Evolutionary conservation across 768 basidiomycete species (phyloP).

Genomic region (Psilocybe subaeruginosa): DNA sequence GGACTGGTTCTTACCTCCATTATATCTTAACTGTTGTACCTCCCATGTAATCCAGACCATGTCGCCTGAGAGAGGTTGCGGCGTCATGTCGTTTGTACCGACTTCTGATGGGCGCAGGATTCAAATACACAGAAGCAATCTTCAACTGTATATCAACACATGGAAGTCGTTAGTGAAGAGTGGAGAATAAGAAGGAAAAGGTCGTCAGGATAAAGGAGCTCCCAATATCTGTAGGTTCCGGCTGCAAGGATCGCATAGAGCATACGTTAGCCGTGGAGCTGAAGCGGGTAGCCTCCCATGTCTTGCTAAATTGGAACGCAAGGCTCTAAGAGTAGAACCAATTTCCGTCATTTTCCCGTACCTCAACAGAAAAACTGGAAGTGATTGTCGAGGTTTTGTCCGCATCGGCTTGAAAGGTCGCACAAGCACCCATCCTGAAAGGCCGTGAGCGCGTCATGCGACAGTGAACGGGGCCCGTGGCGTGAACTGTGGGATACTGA

Average conservation of each 20-base stretch:
- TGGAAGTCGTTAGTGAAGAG: neutral
- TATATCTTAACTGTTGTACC: conserved; percentile 14
- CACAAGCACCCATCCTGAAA: neutral
- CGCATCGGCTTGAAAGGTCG: neutral
- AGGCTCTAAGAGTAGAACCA: neutral
- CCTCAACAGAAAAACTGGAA: neutral
- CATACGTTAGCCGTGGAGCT: neutral
- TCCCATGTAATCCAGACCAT: conserved; percentile 9
- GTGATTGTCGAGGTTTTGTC: neutral
- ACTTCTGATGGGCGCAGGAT: neutral
- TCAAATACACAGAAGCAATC: too few relatives aligned
- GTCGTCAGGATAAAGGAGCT: neutral
- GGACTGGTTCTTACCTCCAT: conserved; percentile 13
- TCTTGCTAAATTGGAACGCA: neutral
- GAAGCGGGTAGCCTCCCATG: neutral
- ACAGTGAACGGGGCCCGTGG: neutral
- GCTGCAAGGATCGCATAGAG: neutral
- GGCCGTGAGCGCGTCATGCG: neutral
- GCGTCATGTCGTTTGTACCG: neutral
- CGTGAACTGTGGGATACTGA: neutral
- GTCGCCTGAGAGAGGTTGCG: conserved; percentile 2
- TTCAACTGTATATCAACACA: neutral
- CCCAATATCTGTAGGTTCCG: neutral
- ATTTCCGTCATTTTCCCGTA: neutral
- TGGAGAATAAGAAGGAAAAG: neutral